Evolutionary conservation across 345 rosid genomes (phyloP).

Genomic region (Mallotus nudiflorus): DNA sequence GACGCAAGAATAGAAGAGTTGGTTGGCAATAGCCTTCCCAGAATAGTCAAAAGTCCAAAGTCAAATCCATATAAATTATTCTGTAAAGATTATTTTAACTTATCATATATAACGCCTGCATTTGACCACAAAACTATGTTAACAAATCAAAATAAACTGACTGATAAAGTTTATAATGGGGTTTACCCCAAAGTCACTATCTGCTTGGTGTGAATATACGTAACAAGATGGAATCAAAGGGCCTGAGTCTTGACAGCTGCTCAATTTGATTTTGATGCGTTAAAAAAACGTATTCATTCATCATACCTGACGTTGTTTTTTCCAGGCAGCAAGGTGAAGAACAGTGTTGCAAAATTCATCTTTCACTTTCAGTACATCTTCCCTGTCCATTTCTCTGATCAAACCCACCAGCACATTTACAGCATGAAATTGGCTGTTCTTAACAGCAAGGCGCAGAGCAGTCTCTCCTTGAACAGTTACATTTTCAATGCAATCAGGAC

Average conservation of each 20-base stretch:
- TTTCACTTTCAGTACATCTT: background rate
- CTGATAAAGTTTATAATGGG: too few species aligned
- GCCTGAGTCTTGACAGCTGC: too few species aligned
- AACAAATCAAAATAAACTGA: background rate
- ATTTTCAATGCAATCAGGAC: conserved; percentile 15
- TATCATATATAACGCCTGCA: background rate
- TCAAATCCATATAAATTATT: background rate
- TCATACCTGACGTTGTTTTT: conserved; percentile 15
- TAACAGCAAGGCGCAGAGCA: conserved; percentile 17
- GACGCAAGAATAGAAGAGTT: background rate
- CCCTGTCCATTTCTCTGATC: conserved; percentile 6
- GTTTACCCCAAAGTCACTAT: background rate
- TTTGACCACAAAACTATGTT: background rate
- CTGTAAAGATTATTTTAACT: background rate
- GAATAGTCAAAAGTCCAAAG: background rate
- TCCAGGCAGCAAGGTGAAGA: conserved; percentile 20
- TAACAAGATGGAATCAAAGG: too few species aligned
- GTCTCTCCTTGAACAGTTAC: conserved; percentile 17
- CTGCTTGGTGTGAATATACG: too few species aligned
- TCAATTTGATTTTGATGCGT: too few species aligned
- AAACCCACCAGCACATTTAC: conserved; percentile 1
- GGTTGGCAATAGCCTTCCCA: background rate
- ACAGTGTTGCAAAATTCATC: conserved; percentile 20
- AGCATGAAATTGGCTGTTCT: conserved; percentile 17
- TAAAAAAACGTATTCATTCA: too few species aligned